Evolutionary conservation across 148 eudicot genomes (phyloP).

Genomic region (Spergularia marina): DNA sequence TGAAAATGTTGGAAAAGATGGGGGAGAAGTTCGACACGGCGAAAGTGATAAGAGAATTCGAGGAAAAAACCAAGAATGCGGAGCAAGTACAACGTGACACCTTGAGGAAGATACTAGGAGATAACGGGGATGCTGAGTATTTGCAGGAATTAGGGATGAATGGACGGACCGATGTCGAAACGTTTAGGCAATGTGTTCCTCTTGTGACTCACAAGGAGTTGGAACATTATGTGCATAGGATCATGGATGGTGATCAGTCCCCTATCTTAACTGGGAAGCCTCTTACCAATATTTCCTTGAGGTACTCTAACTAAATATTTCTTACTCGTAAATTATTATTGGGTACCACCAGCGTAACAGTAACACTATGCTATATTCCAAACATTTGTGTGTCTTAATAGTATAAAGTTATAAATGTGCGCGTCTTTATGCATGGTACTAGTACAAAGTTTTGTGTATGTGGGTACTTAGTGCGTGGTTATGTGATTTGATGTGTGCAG

Average conservation of each 20-base stretch:
- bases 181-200: constrained; percentile 70
- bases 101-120: constrained; percentile 38
- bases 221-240: constrained; percentile 66
- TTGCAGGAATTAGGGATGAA: constrained; percentile 31
- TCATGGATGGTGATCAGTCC: constrained; percentile 58
- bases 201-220: constrained; percentile 63
- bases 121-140: constrained; percentile 34
- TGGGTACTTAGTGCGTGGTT: background rate
- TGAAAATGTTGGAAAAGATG: constrained; percentile 35
- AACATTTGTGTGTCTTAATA: too few species aligned
- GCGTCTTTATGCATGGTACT: too few species aligned
- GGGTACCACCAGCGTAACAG: too few species aligned
- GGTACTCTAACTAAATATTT: constrained; percentile 32
- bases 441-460: too few species aligned
- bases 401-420: too few species aligned
- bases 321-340: too few species aligned
- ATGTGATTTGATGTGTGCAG: constrained; percentile 36
- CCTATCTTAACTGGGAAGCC: constrained; percentile 74
- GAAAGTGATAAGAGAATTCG: constrained; percentile 36
- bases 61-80: constrained; percentile 36
- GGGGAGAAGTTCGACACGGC: constrained; percentile 33
- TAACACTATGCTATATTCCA: too few species aligned
- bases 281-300: constrained; percentile 62
- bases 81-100: constrained; percentile 39
- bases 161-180: constrained; percentile 55